Percentiles rank a stretch among this genome's conserved stretches.
Conservation (phyloP, 805 yeast genomes). For the Isabelozyma rhagii region DNA sequence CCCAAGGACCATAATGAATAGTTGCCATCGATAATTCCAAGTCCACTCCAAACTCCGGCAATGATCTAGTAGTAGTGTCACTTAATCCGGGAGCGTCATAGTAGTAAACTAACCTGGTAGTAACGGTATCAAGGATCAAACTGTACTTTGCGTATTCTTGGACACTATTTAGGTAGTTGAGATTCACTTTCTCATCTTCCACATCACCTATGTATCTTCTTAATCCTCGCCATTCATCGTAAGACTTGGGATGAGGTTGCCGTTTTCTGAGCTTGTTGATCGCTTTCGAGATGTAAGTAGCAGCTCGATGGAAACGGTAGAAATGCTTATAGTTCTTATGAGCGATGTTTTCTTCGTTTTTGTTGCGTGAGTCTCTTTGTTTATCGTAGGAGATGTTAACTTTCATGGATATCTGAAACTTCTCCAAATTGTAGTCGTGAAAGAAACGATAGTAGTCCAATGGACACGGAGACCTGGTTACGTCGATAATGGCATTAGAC, state of each 20-base stretch:
- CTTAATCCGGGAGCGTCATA: conserved; percentile 55
- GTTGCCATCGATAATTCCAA: conserved; percentile 58
- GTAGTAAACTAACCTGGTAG: conserved; percentile 53
- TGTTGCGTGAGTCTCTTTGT: conserved; percentile 3
- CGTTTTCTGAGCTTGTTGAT: conserved; percentile 5
- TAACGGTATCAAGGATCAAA: conserved; percentile 59
- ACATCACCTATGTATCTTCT: conserved; percentile 56
- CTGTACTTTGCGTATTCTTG: conserved; percentile 84
- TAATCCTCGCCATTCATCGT: conserved; percentile 69
- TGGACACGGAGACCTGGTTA: conserved; percentile 38
- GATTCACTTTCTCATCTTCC: conserved; percentile 18
- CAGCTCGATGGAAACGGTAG: conserved; percentile 18
- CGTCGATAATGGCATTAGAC: conserved; percentile 58
- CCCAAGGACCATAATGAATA: conserved; percentile 92
- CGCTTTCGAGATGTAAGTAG: conserved; percentile 6
- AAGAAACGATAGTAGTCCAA: conserved; percentile 57
- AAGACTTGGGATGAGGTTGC: neutral
- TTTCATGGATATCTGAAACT: conserved; percentile 58
- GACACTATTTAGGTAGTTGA: conserved; percentile 33
- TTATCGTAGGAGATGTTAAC: conserved; percentile 66
- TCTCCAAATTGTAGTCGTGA: conserved; percentile 43
- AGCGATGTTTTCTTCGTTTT: neutral
- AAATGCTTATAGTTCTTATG: conserved; percentile 17
- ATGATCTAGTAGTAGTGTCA: neutral
- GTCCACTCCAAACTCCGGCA: conserved; percentile 52